Evolutionary conservation across 2,329 filamentous ascomycete genomes (phyloP).

Genomic region (Claviceps maximensis): DNA sequence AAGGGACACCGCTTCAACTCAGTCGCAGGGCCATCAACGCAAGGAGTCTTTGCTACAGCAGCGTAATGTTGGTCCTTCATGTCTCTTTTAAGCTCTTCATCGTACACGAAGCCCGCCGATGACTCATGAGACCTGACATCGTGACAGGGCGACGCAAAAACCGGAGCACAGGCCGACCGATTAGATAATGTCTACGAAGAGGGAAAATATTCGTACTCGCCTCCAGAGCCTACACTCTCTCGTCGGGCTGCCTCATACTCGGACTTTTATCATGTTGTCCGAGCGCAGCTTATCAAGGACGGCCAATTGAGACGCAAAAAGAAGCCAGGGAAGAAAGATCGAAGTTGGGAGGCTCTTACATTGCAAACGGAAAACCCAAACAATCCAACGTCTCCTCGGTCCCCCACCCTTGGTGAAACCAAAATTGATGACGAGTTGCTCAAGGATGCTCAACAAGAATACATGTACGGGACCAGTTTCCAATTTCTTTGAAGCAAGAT

Average conservation of each 20-base stretch:
- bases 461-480: constrained; percentile 46
- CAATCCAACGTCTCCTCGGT: constrained; percentile 3
- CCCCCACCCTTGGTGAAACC: constrained; percentile 10
- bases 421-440: constrained; percentile 53
- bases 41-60: constrained; percentile 58
- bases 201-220: constrained; percentile 38
- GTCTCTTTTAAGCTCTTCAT: not conserved
- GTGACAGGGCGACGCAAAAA: constrained; percentile 39
- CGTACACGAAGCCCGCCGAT: not conserved
- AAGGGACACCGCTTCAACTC: constrained; percentile 29
- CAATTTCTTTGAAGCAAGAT: not conserved
- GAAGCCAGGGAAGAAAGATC: constrained; percentile 24
- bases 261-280: constrained; percentile 56
- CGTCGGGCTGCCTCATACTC: constrained; percentile 63
- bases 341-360: constrained; percentile 37
- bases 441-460: constrained; percentile 73
- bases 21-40: constrained; percentile 44
- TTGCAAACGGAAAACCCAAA: constrained; percentile 13
- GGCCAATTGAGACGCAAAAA: constrained; percentile 24
- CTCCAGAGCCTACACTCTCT: constrained; percentile 51
- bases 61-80: constrained; percentile 38
- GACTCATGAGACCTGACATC: constrained; percentile 11
- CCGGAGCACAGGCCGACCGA: constrained; percentile 35
- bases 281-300: constrained; percentile 42
- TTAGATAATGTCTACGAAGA: constrained; percentile 48